Evolutionary conservation across 148 eudicot genomes (phyloP).

Genomic region (Cornus suecica): DNA sequence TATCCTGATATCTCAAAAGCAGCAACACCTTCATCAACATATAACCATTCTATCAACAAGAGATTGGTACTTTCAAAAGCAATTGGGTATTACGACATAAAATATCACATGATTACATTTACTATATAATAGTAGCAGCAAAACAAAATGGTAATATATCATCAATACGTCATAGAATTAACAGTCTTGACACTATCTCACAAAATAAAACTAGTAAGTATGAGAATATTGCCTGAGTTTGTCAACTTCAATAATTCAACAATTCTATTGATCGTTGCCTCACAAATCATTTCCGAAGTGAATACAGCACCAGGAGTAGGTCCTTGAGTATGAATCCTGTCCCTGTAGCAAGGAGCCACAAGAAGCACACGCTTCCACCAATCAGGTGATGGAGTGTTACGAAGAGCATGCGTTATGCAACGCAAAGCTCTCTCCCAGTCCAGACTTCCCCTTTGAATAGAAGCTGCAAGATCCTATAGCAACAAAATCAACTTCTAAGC

Average conservation of each 20-base stretch:
- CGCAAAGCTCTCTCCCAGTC: constrained; percentile 99
- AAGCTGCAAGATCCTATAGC: constrained; percentile 78
- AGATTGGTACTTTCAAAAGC: not conserved
- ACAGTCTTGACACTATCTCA: not conserved
- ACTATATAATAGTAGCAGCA: not conserved
- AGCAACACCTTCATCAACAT: no score
- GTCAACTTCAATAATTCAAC: constrained; percentile 87
- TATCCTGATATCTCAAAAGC: no score
- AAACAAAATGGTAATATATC: not conserved
- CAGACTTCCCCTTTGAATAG: constrained; percentile 85
- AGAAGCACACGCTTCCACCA: constrained; percentile 99
- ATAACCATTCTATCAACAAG: no score
- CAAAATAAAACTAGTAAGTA: not conserved
- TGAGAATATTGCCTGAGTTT: constrained; percentile 70
- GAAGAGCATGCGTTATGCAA: constrained; percentile 91
- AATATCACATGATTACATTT: not conserved
- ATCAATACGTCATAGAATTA: not conserved
- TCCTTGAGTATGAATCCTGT: constrained; percentile 49
- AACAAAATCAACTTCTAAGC: not conserved
- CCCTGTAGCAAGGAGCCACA: constrained; percentile 74
- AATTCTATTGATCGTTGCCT: constrained; percentile 88
- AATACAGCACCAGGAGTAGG: constrained; percentile 92
- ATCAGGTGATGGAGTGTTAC: constrained; percentile 90
- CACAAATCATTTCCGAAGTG: constrained; percentile 92
- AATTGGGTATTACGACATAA: not conserved